Evolutionary conservation across 2,329 filamentous ascomycete genomes (phyloP).

Genomic region (Alternaria conjuncta): DNA sequence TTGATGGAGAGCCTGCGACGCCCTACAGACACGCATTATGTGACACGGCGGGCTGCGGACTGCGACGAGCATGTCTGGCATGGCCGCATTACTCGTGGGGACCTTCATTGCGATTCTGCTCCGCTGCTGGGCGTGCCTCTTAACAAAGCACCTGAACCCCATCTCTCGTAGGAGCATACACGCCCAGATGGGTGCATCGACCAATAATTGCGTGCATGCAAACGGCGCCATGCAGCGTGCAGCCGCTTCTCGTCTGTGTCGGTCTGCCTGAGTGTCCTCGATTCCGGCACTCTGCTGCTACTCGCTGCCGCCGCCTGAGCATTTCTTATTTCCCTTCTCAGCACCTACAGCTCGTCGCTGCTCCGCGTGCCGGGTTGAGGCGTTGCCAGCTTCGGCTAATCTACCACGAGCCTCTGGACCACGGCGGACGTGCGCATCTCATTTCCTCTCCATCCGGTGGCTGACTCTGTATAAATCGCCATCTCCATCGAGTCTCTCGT

Average conservation of each 20-base stretch:
- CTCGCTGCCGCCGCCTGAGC: not conserved
- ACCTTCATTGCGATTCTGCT: slow-evolving; percentile 12
- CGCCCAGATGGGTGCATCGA: slow-evolving; percentile 14
- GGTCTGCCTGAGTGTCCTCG: not conserved
- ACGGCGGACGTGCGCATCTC: slow-evolving; percentile 1
- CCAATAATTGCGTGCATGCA: slow-evolving; percentile 20
- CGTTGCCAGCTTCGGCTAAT: slow-evolving; percentile 25
- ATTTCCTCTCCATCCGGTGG: not conserved
- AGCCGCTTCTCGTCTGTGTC: slow-evolving; percentile 4
- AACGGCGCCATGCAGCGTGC: slow-evolving; percentile 16
- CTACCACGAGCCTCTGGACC: slow-evolving; percentile 8
- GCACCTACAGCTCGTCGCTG: slow-evolving; percentile 8
- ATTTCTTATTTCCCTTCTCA: slow-evolving; percentile 11
- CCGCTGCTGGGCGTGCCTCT: slow-evolving; percentile 13
- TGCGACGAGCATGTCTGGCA: not conserved
- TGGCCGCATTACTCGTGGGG: slow-evolving; percentile 11
- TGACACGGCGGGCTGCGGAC: slow-evolving; percentile 5
- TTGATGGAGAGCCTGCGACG: slow-evolving; percentile 17
- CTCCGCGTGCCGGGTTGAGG: slow-evolving; percentile 23
- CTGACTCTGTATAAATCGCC: not conserved
- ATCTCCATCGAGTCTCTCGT: not conserved
- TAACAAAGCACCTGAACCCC: slow-evolving; percentile 21
- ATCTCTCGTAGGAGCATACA: slow-evolving; percentile 22
- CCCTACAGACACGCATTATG: not conserved
- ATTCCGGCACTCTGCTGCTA: not conserved